phyloP scores from a whole-genome alignment of 768 basidiomycete genomes.

The Pholiota microspora region DNA sequence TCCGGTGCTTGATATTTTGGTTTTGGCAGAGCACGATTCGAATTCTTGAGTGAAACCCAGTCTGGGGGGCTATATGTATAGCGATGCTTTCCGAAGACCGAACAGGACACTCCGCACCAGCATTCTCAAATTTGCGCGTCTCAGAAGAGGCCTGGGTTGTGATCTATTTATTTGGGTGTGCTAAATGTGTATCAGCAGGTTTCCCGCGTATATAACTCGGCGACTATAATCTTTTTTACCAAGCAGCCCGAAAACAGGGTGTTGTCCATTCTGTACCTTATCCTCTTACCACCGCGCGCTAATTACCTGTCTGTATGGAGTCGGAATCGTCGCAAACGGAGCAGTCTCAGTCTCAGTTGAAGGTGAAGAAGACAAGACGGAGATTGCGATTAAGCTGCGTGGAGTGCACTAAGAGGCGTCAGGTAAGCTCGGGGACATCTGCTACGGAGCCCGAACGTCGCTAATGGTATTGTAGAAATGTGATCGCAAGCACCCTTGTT shows the following conservation, averaged over 20 bases:
- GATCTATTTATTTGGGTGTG: background rate
- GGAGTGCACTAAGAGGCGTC: slow-evolving; percentile 54
- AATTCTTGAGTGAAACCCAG: background rate
- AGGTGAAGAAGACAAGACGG: slow-evolving; percentile 49
- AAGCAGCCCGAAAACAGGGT: slow-evolving; percentile 2
- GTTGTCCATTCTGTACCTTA: background rate
- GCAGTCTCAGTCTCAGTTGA: slow-evolving; percentile 14
- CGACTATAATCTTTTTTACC: background rate
- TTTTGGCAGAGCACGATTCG: background rate
- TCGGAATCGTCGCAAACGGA: slow-evolving; percentile 10
- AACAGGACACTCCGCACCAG: background rate
- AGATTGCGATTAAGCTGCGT: slow-evolving; percentile 52
- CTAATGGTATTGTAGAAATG: slow-evolving; percentile 43
- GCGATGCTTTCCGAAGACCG: background rate
- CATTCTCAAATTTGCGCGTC: background rate
- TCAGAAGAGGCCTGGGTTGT: background rate
- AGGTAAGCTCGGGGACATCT: slow-evolving; percentile 32
- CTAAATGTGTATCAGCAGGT: slow-evolving; percentile 1
- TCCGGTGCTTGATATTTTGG: background rate
- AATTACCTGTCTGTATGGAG: slow-evolving; percentile 13
- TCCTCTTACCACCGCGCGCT: background rate
- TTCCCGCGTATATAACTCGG: slow-evolving; percentile 3
- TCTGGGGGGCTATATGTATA: background rate
- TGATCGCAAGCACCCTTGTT: slow-evolving; percentile 43
- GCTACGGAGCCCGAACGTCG: background rate